Percentiles rank a stretch among this genome's conserved stretches.
Evolutionary conservation across 1,284 basidiomycete genomes (phyloP).

Genomic region (Ustilago xerochloae): DNA sequence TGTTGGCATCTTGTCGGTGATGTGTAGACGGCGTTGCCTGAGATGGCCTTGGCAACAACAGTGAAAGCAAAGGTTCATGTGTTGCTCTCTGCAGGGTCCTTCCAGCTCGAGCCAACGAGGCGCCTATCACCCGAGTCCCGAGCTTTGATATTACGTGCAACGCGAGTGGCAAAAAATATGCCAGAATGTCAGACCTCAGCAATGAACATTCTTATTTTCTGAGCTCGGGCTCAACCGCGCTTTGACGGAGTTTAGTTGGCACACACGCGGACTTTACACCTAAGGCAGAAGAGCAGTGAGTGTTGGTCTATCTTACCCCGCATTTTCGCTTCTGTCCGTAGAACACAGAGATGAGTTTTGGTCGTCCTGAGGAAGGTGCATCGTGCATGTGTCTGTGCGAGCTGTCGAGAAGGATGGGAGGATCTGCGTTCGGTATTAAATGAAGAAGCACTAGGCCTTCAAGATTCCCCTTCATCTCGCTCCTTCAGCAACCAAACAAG

Average conservation of each 20-base stretch:
- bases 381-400: neutral
- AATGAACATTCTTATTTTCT: neutral
- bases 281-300: neutral
- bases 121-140: neutral
- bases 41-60: too few relatives aligned
- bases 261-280: conserved; percentile 6
- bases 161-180: too few relatives aligned
- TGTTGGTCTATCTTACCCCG: conserved; percentile 9
- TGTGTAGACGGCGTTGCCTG: too few relatives aligned
- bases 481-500: too few relatives aligned
- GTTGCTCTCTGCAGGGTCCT: conserved; percentile 9
- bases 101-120: neutral
- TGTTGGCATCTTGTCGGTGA: conserved; percentile 6
- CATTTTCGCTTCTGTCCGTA: neutral
- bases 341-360: too few relatives aligned
- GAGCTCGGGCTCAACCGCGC: too few relatives aligned
- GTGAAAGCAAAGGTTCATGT: too few relatives aligned
- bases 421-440: too few relatives aligned
- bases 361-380: neutral
- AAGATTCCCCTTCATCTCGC: neutral
- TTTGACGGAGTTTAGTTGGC: neutral
- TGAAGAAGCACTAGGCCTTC: too few relatives aligned
- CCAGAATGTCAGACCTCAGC: neutral
- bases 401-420: neutral
- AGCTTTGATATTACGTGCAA: neutral